A percentile compares a stretch with the other conserved stretches of the same genome.
phyloP scores from a whole-genome alignment of 768 basidiomycete species.

The Naganishia antarctica region DNA sequence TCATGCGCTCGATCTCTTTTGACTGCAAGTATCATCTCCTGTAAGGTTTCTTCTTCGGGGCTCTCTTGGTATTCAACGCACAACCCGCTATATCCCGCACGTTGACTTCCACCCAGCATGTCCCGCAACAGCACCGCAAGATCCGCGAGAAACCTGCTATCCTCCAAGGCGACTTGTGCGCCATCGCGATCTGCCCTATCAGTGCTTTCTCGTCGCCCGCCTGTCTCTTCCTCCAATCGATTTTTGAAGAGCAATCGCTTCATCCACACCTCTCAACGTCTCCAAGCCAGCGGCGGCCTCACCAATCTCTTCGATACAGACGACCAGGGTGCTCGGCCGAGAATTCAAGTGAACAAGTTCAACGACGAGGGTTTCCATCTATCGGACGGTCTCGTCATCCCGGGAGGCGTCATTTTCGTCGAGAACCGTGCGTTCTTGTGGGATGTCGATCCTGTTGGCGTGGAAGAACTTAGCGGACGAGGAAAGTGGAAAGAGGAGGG shows the following conservation, averaged over 20 bases:
- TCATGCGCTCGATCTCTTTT: neutral
- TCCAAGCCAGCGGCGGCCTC: slow-evolving; percentile 3
- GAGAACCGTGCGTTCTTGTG: slow-evolving; percentile 83
- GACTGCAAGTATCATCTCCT: too few species aligned
- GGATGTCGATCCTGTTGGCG: slow-evolving; percentile 63
- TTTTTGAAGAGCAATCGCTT: too few species aligned
- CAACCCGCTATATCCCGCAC: too few species aligned
- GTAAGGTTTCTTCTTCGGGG: neutral
- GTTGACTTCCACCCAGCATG: neutral
- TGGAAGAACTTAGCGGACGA: slow-evolving; percentile 29
- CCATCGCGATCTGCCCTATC: neutral
- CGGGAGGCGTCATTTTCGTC: slow-evolving; percentile 73
- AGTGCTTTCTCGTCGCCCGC: neutral
- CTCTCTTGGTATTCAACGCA: neutral
- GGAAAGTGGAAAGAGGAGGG: slow-evolving; percentile 54
- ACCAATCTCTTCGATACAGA: slow-evolving; percentile 28
- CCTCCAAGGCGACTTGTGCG: neutral
- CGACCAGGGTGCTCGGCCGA: slow-evolving; percentile 26
- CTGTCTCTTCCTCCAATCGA: neutral
- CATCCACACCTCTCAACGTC: neutral
- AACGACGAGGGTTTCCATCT: slow-evolving; percentile 43
- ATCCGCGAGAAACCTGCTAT: neutral
- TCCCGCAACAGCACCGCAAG: neutral
- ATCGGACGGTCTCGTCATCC: slow-evolving; percentile 63
- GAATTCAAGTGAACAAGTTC: slow-evolving; percentile 42